Base-by-base conservation (phyloP, 2,329 filamentous ascomycete genomes). In the Cytospora schulzeri region DNA sequence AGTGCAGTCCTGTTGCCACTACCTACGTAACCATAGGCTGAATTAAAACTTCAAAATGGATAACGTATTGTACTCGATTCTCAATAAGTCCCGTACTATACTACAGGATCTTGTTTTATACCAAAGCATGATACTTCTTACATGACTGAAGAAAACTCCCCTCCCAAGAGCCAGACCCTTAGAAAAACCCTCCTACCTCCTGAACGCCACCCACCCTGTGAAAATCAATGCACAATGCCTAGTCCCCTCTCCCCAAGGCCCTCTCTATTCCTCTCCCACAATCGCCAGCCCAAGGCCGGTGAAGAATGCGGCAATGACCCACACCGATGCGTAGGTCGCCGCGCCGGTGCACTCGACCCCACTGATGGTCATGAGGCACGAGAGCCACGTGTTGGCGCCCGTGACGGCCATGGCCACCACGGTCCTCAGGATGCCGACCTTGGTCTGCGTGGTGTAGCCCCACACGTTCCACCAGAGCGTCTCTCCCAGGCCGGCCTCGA, bases 391-490 rank as follows among this genome's bases (percentile, higher is more conserved):
- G 72, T 83, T 83, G 54, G 82, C 73, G 15, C 80, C 83, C 3
- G 87, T 88, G 57, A 88, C 79, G 58, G 85, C 71, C 65, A 85
- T 79, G 56, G 88, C 78, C 7, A 86, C 79, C 19, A 80, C 79
- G 0, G 91, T 92, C 63, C 92, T 85, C 68, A 80, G 80, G 52
- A 91, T 83, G 29, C 89, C 81, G 6, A 87, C 82, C 75, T 88
- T 89, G 17, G 85, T 85, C 74, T 85, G 85, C 24, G 78, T 77
- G 15, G 81, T 84, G 75, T 86, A 90, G 41, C 89, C 89, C 84
- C 88, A 92, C 58, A 93, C 71, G 70, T 93, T 92, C 76, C 86
- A 88, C 71, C 82, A 79, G 35, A 96, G 73, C 2, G 91, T 94
- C 76, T 95, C 85, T 29, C 80, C 76, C 22, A 96, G 80, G 1